A percentile compares a stretch with the other conserved stretches of the same genome.
Evolutionary conservation across 2,329 filamentous ascomycete genomes (phyloP).

Genomic region (Magnaporthiopsis rhizophila): DNA sequence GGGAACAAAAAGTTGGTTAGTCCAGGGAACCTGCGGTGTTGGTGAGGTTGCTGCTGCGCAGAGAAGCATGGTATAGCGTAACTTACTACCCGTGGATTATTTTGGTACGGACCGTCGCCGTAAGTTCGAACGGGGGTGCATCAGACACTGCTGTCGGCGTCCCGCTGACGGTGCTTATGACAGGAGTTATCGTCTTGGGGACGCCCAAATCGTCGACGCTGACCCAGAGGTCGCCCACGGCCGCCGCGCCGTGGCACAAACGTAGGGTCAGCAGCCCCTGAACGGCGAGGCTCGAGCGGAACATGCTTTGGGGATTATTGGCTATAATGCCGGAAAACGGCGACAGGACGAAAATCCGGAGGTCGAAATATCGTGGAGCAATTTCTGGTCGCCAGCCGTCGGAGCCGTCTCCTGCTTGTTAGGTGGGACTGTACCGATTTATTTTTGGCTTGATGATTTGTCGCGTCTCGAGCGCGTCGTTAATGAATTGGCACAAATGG

Average conservation of each 20-base stretch:
- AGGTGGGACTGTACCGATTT: not conserved
- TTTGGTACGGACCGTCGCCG: conserved; percentile 26
- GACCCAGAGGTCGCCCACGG: conserved; percentile 32
- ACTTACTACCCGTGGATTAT: conserved; percentile 22
- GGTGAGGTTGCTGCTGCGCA: not conserved
- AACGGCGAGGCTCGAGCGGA: not conserved
- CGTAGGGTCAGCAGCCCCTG: not conserved
- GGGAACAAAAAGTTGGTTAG: not conserved
- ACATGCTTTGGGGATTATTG: not conserved
- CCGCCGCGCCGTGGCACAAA: not conserved
- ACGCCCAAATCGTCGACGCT: conserved; percentile 38
- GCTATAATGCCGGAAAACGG: not conserved
- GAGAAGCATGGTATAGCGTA: conserved; percentile 14
- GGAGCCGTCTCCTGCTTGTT: not conserved
- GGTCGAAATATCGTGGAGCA: too few species aligned
- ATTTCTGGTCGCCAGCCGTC: not conserved
- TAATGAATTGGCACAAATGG: not conserved
- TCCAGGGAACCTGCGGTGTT: not conserved
- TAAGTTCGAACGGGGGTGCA: conserved; percentile 31
- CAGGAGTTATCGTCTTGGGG: conserved; percentile 42
- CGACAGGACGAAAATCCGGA: not conserved
- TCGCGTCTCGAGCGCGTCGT: not conserved
- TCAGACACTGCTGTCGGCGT: conserved; percentile 30
- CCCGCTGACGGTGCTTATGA: conserved; percentile 36
- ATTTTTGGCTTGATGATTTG: not conserved